Evolutionary conservation across 148 eudicot species (phyloP), one percentile per base, ranked within the genome.

Genomic region (Dysphania ambrosioides): DNA sequence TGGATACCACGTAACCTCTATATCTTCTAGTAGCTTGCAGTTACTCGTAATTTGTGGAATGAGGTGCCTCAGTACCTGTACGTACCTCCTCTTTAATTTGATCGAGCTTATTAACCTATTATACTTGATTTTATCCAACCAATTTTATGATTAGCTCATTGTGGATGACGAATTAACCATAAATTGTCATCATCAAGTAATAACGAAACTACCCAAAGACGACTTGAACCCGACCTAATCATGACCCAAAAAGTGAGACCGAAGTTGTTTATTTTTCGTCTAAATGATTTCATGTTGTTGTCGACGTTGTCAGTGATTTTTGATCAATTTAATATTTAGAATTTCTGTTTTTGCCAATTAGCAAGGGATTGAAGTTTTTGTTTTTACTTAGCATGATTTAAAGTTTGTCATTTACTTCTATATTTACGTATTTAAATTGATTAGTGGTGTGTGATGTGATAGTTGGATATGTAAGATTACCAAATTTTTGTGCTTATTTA

Each of bases 361-460:
- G 61, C 62, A 38, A 60, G 71, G 18, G 41, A 72, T 78, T 55
- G 65, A 65, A 55, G 63, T 32, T 61, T 61, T 71, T 29, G n/a
- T n/a, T 77, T 23, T 34, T 44, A 61, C 9, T 47, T 47, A 1
- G 41, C 18, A 29, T 55, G 34, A 77, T 69, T 69, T 61, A 34
- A 36, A 62, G 66, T 71, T 67, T 30, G 44, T 59, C 66, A 32
- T 77, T 49, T 47, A 16, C 8, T 69, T 7, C 24, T 4, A 32
- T 42, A 69, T 69, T 64, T 55, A 29, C 6, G 32, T 72, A 6
- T 53, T 57, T 30, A 66, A 29, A 38, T 38, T 71, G 15, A 72
- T 38, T 3, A 49, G 34, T 78, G 38, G 44, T 73, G 55, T 65
- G 55, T 72, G 76, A 78, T 65, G 71, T 56, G 80, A 78, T 65